phyloP scores from a whole-genome alignment of 768 basidiomycete species.

The Cantharellus anzutake region DNA sequence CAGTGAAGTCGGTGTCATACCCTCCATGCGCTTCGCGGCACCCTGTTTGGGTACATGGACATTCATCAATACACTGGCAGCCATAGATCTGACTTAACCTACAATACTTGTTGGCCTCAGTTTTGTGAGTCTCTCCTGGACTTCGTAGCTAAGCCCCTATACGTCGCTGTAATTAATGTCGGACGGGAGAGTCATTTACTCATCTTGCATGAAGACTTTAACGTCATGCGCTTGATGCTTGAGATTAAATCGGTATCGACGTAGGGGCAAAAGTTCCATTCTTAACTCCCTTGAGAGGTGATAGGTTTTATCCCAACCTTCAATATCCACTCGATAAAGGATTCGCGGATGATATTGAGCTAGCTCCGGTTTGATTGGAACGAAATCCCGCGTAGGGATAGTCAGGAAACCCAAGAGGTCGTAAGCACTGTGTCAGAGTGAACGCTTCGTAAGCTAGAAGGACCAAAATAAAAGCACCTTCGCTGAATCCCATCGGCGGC shows the following conservation, averaged over 20 bases:
- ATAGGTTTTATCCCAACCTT: conserved; percentile 26
- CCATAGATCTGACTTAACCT: conserved; percentile 9
- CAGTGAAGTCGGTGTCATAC: conserved; percentile 71
- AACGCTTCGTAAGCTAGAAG: neutral
- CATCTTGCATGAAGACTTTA: conserved; percentile 54
- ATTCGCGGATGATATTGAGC: conserved; percentile 30
- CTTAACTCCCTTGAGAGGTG: too few species aligned
- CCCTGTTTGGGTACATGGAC: conserved; percentile 29
- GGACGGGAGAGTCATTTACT: conserved; percentile 47
- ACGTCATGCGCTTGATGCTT: conserved; percentile 60
- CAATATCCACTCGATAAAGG: conserved; percentile 43
- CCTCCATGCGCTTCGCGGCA: conserved; percentile 85
- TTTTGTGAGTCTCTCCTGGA: conserved; percentile 39
- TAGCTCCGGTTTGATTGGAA: conserved; percentile 30
- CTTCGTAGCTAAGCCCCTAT: conserved; percentile 55
- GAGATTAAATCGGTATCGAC: conserved; percentile 25
- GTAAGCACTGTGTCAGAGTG: conserved; percentile 37
- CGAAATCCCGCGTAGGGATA: conserved; percentile 27
- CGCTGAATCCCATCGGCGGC: conserved; percentile 25
- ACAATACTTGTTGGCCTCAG: conserved; percentile 56
- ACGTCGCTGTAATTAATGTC: conserved; percentile 49
- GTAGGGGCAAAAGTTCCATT: neutral
- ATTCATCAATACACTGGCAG: too few species aligned
- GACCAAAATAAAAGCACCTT: conserved; percentile 18
- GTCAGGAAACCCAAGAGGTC: conserved; percentile 43